Evolutionary conservation across 176 grass and related monocot species (phyloP), one percentile per base, ranked within the genome.

Genomic region (Musa troglodytarum): DNA sequence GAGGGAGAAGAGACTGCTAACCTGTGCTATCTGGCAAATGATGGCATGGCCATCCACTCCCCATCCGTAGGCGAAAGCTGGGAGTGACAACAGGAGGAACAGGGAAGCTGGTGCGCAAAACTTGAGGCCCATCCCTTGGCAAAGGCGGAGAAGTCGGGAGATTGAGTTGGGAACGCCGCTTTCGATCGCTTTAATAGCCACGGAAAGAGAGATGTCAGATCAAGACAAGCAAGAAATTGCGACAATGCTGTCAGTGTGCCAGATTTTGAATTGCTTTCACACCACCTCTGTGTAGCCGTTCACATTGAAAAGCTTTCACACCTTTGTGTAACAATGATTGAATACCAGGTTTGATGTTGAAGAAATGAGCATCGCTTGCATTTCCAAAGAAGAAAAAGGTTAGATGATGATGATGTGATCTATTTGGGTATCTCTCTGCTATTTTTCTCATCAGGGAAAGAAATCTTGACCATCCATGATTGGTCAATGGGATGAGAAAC

Each of bases 11-110:
- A 34, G 7, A 15, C 11, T 22, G 22, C 22, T 1, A 61, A 77
- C 89, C 72, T 92, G 83, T 34, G 90, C 86, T 77, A 92, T 88
- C 25, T 84, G 76, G 86, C 90, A 92, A 77, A 78, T 1, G 49
- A 82, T 89, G 72, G 61, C 17, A 24, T 92, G 90, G 29, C 90
- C 90, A 15, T 82, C 79, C 21, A 84, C 51, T 69, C 86, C 83
- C 90, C 90, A 92, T 3, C 68, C 86, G 54, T 72, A 52, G 17
- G 75, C 65, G 58, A 72, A 66, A 19, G 78, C 63, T 55, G 84
- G 86, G 9, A 92, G 56, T 1, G 76, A 43, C 50, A 65, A 50
- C 59, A 77, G 51, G 28, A 82, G 11, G 1, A 82, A 28, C 0
- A 87, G 55, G 53, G 34, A 50, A 50, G 17, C 9, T 9, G 51